Conservation (phyloP, 345 rosid species). For the Lepidium aucheri region DNA sequence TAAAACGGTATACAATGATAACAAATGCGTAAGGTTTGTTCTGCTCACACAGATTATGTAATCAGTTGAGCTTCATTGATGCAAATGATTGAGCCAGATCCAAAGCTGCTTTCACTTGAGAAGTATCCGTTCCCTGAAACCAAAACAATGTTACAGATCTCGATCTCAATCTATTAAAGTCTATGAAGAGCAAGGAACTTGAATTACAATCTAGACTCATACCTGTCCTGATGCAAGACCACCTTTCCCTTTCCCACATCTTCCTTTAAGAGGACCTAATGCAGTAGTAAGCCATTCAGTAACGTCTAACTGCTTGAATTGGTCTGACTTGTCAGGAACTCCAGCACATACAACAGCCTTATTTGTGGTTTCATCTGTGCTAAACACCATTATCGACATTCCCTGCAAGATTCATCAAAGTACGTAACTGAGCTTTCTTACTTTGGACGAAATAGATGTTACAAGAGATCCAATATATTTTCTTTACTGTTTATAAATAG, state of each 20-base stretch:
- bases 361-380: slow-evolving; percentile 70
- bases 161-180: neutral
- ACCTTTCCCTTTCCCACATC: slow-evolving; percentile 83
- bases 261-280: slow-evolving; percentile 72
- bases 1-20: neutral
- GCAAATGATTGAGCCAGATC: slow-evolving; percentile 65
- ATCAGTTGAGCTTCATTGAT: slow-evolving; percentile 63
- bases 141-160: neutral
- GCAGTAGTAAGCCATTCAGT: slow-evolving; percentile 86
- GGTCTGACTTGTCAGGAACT: slow-evolving; percentile 57
- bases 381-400: slow-evolving; percentile 77
- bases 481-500: neutral
- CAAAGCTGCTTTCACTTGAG: slow-evolving; percentile 57
- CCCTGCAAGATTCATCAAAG: slow-evolving; percentile 42
- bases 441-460: too few species aligned
- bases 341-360: slow-evolving; percentile 93
- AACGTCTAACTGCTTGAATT: slow-evolving; percentile 58
- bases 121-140: slow-evolving; percentile 78
- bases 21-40: neutral
- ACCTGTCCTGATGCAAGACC: slow-evolving; percentile 98
- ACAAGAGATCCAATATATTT: neutral
- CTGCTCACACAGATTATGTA: neutral
- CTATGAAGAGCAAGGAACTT: neutral
- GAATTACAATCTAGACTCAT: neutral
- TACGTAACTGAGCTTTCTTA: too few species aligned